Conservation (phyloP, 2,329 filamentous ascomycete species). For the Paecilomyces fulvus region DNA sequence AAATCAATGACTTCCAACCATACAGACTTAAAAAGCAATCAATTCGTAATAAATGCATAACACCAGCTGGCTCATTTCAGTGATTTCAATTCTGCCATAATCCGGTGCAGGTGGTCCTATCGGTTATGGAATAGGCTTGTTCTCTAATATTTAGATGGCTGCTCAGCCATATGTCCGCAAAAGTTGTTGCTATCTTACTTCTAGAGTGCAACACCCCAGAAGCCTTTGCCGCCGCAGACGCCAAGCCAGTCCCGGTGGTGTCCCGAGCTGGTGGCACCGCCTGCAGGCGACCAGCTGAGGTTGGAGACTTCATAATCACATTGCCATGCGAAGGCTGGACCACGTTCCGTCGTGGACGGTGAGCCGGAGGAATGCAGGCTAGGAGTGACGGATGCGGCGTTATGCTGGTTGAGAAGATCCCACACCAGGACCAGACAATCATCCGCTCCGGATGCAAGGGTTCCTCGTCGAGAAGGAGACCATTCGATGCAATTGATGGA, state of each 20-base stretch:
- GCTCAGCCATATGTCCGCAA: neutral
- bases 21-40: neutral
- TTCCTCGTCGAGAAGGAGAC: constrained; percentile 78
- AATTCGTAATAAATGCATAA: neutral
- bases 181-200: neutral
- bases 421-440: constrained; percentile 87
- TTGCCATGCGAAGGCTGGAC: constrained; percentile 38
- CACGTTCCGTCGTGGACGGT: constrained; percentile 31
- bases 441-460: constrained; percentile 83
- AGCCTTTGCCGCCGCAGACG: constrained; percentile 37
- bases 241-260: constrained; percentile 35
- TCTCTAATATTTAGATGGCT: neutral
- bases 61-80: neutral
- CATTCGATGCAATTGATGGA: constrained; percentile 91
- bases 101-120: neutral
- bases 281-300: constrained; percentile 39
- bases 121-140: neutral
- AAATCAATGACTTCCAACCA: neutral
- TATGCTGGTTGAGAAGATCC: constrained; percentile 71
- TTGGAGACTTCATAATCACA: constrained; percentile 41
- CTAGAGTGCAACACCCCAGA: constrained; percentile 31
- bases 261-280: constrained; percentile 24
- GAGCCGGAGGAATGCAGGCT: constrained; percentile 14
- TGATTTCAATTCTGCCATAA: neutral
- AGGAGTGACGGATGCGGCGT: constrained; percentile 41